Conservation (phyloP, 805 yeast genomes). For the Zygosaccharomyces bailii region DNA sequence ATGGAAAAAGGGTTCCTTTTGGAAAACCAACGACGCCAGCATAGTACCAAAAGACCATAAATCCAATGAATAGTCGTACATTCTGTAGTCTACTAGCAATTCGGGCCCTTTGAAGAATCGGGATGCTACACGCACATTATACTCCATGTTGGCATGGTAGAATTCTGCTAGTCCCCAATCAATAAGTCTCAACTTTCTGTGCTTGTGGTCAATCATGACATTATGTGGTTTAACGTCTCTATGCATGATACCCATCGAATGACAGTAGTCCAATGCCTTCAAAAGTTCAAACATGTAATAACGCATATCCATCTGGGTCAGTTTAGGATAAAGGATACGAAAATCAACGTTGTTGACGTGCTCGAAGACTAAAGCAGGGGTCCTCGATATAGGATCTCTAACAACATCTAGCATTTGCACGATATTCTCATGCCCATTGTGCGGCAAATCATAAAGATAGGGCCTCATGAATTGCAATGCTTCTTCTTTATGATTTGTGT, state of each 20-base stretch:
- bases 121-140: slow-evolving; percentile 91
- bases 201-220: slow-evolving; percentile 86
- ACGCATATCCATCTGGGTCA: slow-evolving; percentile 71
- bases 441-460: slow-evolving; percentile 32
- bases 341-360: slow-evolving; percentile 80
- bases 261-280: slow-evolving; percentile 82
- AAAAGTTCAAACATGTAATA: slow-evolving; percentile 78
- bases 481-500: slow-evolving; percentile 29
- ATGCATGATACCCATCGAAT: slow-evolving; percentile 94
- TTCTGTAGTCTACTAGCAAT: slow-evolving; percentile 75
- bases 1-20: slow-evolving; percentile 88
- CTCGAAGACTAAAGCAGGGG: slow-evolving; percentile 86
- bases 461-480: slow-evolving; percentile 27
- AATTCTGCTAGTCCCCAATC: slow-evolving; percentile 98
- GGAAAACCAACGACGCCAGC: slow-evolving; percentile 85
- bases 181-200: slow-evolving; percentile 67
- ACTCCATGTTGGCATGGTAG: slow-evolving; percentile 84
- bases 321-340: slow-evolving; percentile 73
- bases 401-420: slow-evolving; percentile 76
- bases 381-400: slow-evolving; percentile 71
- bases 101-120: slow-evolving; percentile 94
- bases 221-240: slow-evolving; percentile 95
- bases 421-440: slow-evolving; percentile 56
- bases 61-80: slow-evolving; percentile 88
- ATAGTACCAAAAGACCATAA: slow-evolving; percentile 94